A percentile compares a stretch with the other conserved stretches of the same genome.
Conservation (phyloP, 768 basidiomycete genomes). For the Pholiota molesta region DNA sequence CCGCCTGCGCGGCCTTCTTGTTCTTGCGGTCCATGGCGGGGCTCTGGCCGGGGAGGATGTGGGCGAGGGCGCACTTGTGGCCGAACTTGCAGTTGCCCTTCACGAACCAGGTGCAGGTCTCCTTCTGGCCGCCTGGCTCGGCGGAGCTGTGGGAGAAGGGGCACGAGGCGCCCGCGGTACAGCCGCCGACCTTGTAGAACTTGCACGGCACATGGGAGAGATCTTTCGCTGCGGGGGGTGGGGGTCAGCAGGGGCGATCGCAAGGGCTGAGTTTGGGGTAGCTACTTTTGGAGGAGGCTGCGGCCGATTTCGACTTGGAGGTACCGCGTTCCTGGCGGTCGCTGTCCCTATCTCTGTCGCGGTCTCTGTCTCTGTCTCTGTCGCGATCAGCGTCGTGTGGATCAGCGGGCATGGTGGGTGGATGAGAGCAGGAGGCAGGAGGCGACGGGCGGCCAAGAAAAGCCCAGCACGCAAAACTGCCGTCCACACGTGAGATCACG, state of each 20-base stretch:
- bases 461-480: slow-evolving; percentile 39
- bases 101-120: slow-evolving; percentile 86
- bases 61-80: slow-evolving; percentile 89
- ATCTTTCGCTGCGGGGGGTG: slow-evolving; percentile 67
- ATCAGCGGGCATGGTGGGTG: slow-evolving; percentile 27
- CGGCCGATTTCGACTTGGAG: slow-evolving; percentile 29
- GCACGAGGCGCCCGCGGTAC: slow-evolving; percentile 92
- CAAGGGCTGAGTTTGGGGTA: neutral
- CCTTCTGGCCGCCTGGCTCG: slow-evolving; percentile 80
- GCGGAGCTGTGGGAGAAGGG: slow-evolving; percentile 86
- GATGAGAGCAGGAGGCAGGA: slow-evolving; percentile 8
- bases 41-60: slow-evolving; percentile 90
- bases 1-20: slow-evolving; percentile 88
- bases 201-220: slow-evolving; percentile 97
- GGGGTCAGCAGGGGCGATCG: slow-evolving; percentile 1
- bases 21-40: slow-evolving; percentile 98
- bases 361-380: slow-evolving; percentile 31
- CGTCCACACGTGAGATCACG: slow-evolving; percentile 38
- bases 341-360: slow-evolving; percentile 29
- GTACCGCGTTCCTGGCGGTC: slow-evolving; percentile 24
- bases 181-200: slow-evolving; percentile 93
- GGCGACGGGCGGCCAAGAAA: slow-evolving; percentile 32
- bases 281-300: slow-evolving; percentile 32
- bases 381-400: slow-evolving; percentile 31
- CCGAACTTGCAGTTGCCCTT: slow-evolving; percentile 84